Conservation (phyloP, 2,329 filamentous ascomycete species). For the Fusarium anguioides region DNA sequence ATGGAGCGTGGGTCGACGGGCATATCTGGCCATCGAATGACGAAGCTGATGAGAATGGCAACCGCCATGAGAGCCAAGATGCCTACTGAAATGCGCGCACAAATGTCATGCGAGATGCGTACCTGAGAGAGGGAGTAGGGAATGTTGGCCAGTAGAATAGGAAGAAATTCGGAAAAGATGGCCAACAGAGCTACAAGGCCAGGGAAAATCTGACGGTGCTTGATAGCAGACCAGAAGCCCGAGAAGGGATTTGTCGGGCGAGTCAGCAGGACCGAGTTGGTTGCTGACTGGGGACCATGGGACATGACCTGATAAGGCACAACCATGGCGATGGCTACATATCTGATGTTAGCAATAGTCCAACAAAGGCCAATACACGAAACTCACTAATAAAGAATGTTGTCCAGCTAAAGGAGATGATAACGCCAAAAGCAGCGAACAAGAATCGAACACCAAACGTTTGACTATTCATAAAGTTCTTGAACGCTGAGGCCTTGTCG, state of each 20-base stretch:
- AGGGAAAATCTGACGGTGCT: slow-evolving; percentile 51
- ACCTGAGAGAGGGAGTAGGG: slow-evolving; percentile 58
- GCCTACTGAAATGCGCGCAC: slow-evolving; percentile 53
- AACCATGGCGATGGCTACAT: slow-evolving; percentile 57
- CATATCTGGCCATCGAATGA: slow-evolving; percentile 57
- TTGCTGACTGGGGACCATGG: slow-evolving; percentile 47
- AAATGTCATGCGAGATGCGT: slow-evolving; percentile 53
- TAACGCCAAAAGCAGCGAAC: slow-evolving; percentile 56
- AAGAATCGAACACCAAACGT: slow-evolving; percentile 58
- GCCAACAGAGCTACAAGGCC: slow-evolving; percentile 55
- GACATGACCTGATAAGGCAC: slow-evolving; percentile 58
- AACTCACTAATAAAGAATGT: slow-evolving; percentile 52
- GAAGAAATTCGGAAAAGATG: slow-evolving; percentile 62
- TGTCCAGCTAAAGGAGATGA: slow-evolving; percentile 56
- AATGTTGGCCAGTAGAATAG: slow-evolving; percentile 61
- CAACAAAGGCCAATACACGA: accelerated
- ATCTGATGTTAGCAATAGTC: background rate
- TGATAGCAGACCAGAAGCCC: slow-evolving; percentile 50
- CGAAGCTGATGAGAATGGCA: slow-evolving; percentile 54
- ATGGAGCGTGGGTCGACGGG: slow-evolving; percentile 60
- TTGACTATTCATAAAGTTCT: slow-evolving; percentile 54
- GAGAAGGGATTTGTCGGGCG: slow-evolving; percentile 59
- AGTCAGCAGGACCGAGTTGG: slow-evolving; percentile 55
- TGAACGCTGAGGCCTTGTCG: slow-evolving; percentile 47
- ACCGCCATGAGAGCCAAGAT: slow-evolving; percentile 58